These are phyloP conservation scores for Syncephalis plumigaleata DNA, from an alignment of 371 early-diverging fungal species.

Conservation along the genomic window DNA sequence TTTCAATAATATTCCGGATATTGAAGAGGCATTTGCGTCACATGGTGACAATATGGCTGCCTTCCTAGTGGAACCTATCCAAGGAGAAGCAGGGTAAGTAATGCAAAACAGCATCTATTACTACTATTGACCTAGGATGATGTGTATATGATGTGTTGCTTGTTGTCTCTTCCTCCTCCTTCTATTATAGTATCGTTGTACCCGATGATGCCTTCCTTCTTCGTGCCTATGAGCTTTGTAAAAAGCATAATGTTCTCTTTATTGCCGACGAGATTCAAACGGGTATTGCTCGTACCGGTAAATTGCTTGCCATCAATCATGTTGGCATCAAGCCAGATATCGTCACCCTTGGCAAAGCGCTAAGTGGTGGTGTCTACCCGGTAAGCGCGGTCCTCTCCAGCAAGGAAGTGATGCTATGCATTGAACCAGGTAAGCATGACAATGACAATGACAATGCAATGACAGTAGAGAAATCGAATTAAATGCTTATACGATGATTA, in stretches of 20 bases:
- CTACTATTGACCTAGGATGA: not conserved
- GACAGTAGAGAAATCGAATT: too few species aligned
- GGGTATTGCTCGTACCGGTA: slow-evolving; percentile 91
- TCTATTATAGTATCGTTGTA: slow-evolving; percentile 48
- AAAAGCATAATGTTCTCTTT: slow-evolving; percentile 89
- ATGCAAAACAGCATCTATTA: not conserved
- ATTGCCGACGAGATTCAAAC: slow-evolving; percentile 98
- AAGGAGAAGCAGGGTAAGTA: slow-evolving; percentile 85
- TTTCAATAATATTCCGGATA: slow-evolving; percentile 73
- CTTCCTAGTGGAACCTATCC: slow-evolving; percentile 95
- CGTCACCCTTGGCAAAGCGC: slow-evolving; percentile 88
- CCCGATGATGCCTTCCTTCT: slow-evolving; percentile 87
- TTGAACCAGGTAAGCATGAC: slow-evolving; percentile 68
- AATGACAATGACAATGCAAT: too few species aligned
- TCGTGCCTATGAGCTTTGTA: slow-evolving; percentile 73
- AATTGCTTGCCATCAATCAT: slow-evolving; percentile 82
- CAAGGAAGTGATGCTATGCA: slow-evolving; percentile 80
- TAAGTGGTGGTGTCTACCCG: slow-evolving; percentile 90
- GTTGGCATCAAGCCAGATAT: slow-evolving; percentile 84
- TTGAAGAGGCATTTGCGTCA: slow-evolving; percentile 66
- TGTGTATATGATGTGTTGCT: not conserved
- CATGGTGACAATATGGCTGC: slow-evolving; percentile 73
- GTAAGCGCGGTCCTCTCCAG: slow-evolving; percentile 84
- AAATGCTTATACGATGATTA: not conserved
- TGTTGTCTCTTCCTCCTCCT: too few species aligned